Conservation (phyloP, 129 eudicot genomes). For the Heracleum sosnowskyi region DNA sequence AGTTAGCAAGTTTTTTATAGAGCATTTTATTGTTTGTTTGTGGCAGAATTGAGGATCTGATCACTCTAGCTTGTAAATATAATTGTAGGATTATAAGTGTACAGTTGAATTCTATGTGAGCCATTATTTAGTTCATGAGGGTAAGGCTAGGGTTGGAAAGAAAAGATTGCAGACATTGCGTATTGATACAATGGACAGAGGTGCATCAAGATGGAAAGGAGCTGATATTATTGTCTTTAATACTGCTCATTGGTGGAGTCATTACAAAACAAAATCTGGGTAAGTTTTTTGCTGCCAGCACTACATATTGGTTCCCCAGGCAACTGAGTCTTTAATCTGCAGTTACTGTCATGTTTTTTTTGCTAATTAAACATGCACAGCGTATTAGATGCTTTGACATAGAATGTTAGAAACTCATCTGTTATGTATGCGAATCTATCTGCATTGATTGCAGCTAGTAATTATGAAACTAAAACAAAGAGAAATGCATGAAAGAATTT, state of each 20-base stretch:
- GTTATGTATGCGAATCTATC: not conserved
- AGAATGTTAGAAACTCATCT: not conserved
- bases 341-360: not conserved
- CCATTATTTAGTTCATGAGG: conserved; percentile 87
- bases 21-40: not conserved
- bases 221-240: conserved; percentile 86
- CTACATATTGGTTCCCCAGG: not conserved
- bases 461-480: not conserved
- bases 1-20: not conserved
- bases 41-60: not conserved
- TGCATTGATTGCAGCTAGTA: not conserved
- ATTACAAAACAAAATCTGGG: conserved; percentile 91
- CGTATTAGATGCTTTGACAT: not conserved
- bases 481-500: not conserved
- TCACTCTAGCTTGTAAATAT: not conserved
- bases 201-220: conserved; percentile 91
- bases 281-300: conserved; percentile 22
- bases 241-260: conserved; percentile 98
- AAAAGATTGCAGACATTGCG: conserved; percentile 76
- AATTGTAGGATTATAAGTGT: conserved; percentile 68
- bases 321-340: not conserved
- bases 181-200: conserved; percentile 78
- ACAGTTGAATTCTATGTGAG: conserved; percentile 89
- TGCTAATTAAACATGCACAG: not conserved
- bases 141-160: conserved; percentile 83